Evolutionary conservation across 345 rosid species (phyloP), one percentile per base, ranked within the genome.

Genomic region (Pistacia integerrima): DNA sequence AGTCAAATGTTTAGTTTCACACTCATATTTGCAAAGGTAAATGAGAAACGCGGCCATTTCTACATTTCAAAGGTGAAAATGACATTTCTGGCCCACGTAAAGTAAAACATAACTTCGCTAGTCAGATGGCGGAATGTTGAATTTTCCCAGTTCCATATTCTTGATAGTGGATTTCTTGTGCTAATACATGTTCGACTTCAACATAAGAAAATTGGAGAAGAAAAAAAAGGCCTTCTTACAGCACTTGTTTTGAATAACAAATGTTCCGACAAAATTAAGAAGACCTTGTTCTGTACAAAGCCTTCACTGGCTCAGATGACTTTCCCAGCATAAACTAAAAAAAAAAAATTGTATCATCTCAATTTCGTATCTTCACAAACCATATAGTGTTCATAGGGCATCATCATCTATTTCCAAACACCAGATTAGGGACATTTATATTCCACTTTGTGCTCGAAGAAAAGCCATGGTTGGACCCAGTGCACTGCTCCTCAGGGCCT

Each of bases 381-480:
- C 69, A 48, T 8, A 16, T 33, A 18, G 57, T 17, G 58, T 30
- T 5, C 13, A 2, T 12, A 22, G 8, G 46, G 46, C 8, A 41
- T 41, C 46, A 7, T 41, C 6, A 55, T 71, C 68, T 30, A 49
- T 70, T n/a, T 11, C 25, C 33, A 38, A 64, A 51, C 11, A n/a
- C 46, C 65, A 25, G 30, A 49, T 25, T 1, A 11, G 38, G 22
- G 48, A 17, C 60, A 74, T 74, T 5, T 55, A 74, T 35, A 38
- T 25, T 75, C 76, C 91, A 69, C 91, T 88, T 82, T 94, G 93
- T 20, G 92, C 80, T 76, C 97, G 87, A 74, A 97, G 82, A 72
- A 89, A 77, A 30, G 93, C 91, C 90, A 94, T 82, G 3, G 90
- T 89, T 17, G 97, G 99, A 77, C 98, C 98, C 73, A 97, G 74